Base-by-base conservation (phyloP, 495 filamentous ascomycete species). In the Hamigera avellanea region DNA sequence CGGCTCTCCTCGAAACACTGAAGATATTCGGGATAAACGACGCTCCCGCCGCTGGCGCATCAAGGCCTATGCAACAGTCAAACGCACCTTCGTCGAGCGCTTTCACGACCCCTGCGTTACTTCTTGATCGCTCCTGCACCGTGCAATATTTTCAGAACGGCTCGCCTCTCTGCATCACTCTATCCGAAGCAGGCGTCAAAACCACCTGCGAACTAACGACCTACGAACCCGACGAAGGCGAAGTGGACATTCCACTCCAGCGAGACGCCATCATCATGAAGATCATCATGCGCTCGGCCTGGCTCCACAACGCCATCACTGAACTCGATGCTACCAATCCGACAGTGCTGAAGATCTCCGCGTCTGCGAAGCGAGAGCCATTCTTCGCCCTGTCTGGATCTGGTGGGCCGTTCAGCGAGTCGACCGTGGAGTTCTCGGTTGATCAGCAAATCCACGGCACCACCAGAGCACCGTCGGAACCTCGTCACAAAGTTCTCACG, bases 151-250 rank as follows among this genome's bases (percentile, higher is more conserved):
- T 64, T 25, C 66, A 69, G 25, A 54, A 74, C 9, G 91, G 91
- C 17, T 72, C 73, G 1, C 81, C 86, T 1, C 72, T 98, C 39
- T 76, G 75, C 61, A 73, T 89, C 46, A 78, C 83, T 35, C 66
- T 98, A 19, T 76, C 85, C 45, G 91, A 95, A 59, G 62, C 76
- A 0, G 81, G 79, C n/a, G 76, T 94, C 27, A 86, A 80, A 17
- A 96, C 91, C 4, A 91, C 80, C 15, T 95, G 89, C 69, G 80
- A 91, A 36, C 68, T 98, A 21, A 80, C 76, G n/a, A 95, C 91
- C 6, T 98, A 94, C 52, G 76, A 87, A 33, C 72, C 86, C 18
- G 65, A 65, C 17, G 66, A 66, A 12, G 70, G 70, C 23, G 57
- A 67, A 40, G 53, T 72, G 14, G 83, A 91, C 35, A 94, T 96